phyloP scores from a whole-genome alignment of 2,329 filamentous ascomycete species.

The Apiospora pterosperma region DNA sequence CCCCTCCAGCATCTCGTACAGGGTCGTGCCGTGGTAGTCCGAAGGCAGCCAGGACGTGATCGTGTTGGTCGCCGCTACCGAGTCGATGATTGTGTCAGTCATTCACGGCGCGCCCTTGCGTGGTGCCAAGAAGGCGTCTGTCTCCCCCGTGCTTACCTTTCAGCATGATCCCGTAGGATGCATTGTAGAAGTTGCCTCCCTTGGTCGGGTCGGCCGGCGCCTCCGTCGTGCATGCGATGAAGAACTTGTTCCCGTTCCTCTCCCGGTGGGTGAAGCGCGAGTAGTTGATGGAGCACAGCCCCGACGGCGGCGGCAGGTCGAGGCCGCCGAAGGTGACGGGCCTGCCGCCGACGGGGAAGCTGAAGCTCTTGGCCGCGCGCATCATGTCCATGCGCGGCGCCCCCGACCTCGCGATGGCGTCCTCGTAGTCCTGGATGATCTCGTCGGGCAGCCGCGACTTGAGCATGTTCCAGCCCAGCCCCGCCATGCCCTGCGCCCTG shows the following conservation, averaged over 20 bases:
- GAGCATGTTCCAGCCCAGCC: slow-evolving; percentile 19
- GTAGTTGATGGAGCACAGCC: slow-evolving; percentile 14
- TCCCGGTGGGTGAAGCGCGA: slow-evolving; percentile 16
- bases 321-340: slow-evolving; percentile 12
- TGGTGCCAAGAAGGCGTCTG: neutral
- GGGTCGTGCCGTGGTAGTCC: slow-evolving; percentile 17
- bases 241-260: slow-evolving; percentile 17
- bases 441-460: slow-evolving; percentile 13
- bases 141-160: neutral
- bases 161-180: slow-evolving; percentile 20
- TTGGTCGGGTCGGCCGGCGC: slow-evolving; percentile 8
- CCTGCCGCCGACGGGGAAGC: slow-evolving; percentile 12
- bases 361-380: slow-evolving; percentile 12
- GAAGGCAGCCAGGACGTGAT: slow-evolving; percentile 13
- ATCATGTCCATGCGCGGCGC: slow-evolving; percentile 19
- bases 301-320: slow-evolving; percentile 15
- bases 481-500: slow-evolving; percentile 17
- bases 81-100: neutral
- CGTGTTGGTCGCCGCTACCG: slow-evolving; percentile 13
- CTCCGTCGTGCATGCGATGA: slow-evolving; percentile 10
- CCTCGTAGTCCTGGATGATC: slow-evolving; percentile 16
- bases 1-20: slow-evolving; percentile 16
- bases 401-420: slow-evolving; percentile 11
- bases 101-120: neutral
- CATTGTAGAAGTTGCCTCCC: slow-evolving; percentile 17